These are phyloP conservation scores for Cutaneotrichosporon sp. DNA, from an alignment of 1,284 basidiomycete genomes.

Conservation along the genomic window DNA sequence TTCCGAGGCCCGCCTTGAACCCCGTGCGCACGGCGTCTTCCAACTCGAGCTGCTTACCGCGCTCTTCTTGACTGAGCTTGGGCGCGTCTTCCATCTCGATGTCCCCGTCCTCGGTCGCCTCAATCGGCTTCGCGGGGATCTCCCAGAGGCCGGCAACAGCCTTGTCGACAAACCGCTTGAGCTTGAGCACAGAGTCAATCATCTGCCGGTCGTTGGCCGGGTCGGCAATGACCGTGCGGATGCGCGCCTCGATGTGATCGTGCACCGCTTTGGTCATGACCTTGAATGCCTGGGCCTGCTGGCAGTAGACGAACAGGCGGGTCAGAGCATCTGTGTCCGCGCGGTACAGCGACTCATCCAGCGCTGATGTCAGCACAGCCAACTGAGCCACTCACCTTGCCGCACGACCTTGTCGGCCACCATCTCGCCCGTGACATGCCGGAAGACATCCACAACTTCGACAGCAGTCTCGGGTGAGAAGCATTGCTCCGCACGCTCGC, in stretches of 20 bases:
- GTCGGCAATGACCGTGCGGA: constrained; percentile 44
- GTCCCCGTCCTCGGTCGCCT: constrained; percentile 5
- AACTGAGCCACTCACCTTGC: constrained; percentile 56
- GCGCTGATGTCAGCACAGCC: constrained; percentile 61
- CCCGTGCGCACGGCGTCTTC: constrained; percentile 62
- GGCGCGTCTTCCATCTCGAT: constrained; percentile 5
- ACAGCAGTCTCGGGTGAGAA: constrained; percentile 25
- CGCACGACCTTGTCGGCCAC: constrained; percentile 26
- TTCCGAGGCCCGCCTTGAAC: constrained; percentile 79
- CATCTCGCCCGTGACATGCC: constrained; percentile 28
- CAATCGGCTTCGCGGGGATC: constrained; percentile 25
- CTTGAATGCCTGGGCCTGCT: constrained; percentile 61
- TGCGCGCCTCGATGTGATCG: constrained; percentile 55
- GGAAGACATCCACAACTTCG: constrained; percentile 25
- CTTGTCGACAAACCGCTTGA: constrained; percentile 66
- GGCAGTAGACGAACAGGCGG: constrained; percentile 66
- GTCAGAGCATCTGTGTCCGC: constrained; percentile 60
- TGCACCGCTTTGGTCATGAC: constrained; percentile 67
- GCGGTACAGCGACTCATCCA: constrained; percentile 62
- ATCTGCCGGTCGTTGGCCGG: constrained; percentile 66
- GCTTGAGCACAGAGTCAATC: constrained; percentile 71
- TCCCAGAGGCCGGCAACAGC: constrained; percentile 60
- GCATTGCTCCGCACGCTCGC: constrained; percentile 26
- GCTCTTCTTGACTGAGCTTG: constrained; percentile 2
- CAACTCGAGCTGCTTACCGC: constrained; percentile 34